Evolutionary conservation across 805 yeast genomes (phyloP), one percentile per base, ranked within the genome.

Genomic region (Pichia sporocuriosa): DNA sequence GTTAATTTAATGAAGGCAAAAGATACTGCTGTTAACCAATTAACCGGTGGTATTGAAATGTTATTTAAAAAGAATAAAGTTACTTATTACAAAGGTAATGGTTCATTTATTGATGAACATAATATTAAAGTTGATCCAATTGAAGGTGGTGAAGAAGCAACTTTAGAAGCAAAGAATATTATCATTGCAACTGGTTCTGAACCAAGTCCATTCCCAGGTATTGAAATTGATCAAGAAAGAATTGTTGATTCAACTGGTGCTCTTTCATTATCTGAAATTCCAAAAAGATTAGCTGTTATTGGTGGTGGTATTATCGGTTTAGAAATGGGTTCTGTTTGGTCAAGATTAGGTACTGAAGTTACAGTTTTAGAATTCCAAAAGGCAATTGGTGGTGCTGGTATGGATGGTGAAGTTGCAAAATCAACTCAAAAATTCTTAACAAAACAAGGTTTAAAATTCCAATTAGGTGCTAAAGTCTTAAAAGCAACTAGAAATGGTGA

Each of bases 231-330:
- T 61, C 97, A 93, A 70, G 94, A 90, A 73, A 82, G 95, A 71
- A 93, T 93, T 54, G 97, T 93, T 42, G 75, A 95, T 28, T 88
- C 97, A 25, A 93, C 99, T 35, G 99, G 99, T 57, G 84, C 86
- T 45, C 69, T 93, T 44, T 66, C 83, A 20, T 74, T 93, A 56
- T 75, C 77, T 64, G 96, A 89, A 72, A 74, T 93, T 45, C 99
- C 99, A 61, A 88, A 93, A 75, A 80, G 74, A 63, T 59, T 93
- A 61, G 83, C 90, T 53, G 80, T 93, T 68, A 90, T 93, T 58
- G 99, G 99, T 64, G 99, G 96, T 69, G 98, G 99, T 75, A 90
- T 93, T 70, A 93, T 93, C 63, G 99, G 99, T 61, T 78, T 93
- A 55, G 99, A 93, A 73, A 93, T 93, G 96, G 98, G 96, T 50